Evolutionary conservation across 1,284 basidiomycete species (phyloP), one percentile per base, ranked within the genome.

Genomic region (Pyrrhoderma lamaoense): DNA sequence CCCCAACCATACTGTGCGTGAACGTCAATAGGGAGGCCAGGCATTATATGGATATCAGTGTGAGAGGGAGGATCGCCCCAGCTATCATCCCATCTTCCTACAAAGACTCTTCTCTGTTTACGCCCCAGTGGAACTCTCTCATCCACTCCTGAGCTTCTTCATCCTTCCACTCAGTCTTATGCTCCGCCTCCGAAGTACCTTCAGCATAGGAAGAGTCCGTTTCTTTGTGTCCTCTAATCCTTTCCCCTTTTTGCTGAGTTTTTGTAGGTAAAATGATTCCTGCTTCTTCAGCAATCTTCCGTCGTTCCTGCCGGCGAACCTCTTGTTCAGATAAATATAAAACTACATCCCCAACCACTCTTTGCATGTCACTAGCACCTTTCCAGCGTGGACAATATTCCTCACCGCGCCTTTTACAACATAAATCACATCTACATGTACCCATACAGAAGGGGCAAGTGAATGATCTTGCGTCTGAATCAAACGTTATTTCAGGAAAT

Each of bases 401-500:
- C 8, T 7, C 7, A 18, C 43, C 36, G 9, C 38, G 42, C 13
- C 21, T 40, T 11, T 22, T 18, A 16, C 43, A 46, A 36, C 53
- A 54, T 31, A 9, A 3, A 5, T 40, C 34, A 27, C 53, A 54
- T 21, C 16, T 23, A 27, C 53, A 54, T 13, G 42, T 45, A 14
- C 19, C 43, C 11, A 3, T 16, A 27, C 53, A 54, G 14, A 27
- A 35, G 14, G 53, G 53, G 16, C 53, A 54, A 1, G 42, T 19
- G 21, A 54, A 54, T 11, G 36, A 35, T 4, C 16, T 34, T 9
- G 48, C 44, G 21, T 35, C 44, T 8, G 53, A 35, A 19, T 45
- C 47, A 25, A 54, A 54, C 3, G 31, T 38, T 38, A 50, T 37
- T 13, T 46, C 23, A 14, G 53, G 53, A 43, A 43, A 50, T 19